A percentile compares a stretch with the other conserved stretches of the same genome.
Evolutionary conservation across 2,329 filamentous ascomycete species (phyloP).

Genomic region (Cylindrodendrum hubeiense): DNA sequence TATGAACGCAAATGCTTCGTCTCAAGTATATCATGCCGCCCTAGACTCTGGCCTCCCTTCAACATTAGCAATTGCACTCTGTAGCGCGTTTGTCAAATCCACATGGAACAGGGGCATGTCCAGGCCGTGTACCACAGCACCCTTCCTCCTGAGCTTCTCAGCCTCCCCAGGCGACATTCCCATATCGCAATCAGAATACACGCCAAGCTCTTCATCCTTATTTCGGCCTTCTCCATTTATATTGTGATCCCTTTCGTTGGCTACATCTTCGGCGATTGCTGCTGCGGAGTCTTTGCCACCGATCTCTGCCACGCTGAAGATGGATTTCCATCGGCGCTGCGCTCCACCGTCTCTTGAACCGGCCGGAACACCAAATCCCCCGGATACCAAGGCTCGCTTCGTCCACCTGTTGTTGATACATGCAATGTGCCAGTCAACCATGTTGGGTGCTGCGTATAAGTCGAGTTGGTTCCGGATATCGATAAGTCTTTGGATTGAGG

Average conservation of each 20-base stretch:
- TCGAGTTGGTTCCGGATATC: constrained; percentile 96
- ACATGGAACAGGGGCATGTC: constrained; percentile 95
- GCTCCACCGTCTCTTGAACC: constrained; percentile 54
- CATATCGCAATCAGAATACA: constrained; percentile 20
- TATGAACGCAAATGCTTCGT: not conserved
- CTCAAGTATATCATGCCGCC: not conserved
- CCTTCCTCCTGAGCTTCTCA: constrained; percentile 60
- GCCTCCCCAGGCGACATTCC: constrained; percentile 37
- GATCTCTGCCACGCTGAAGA: constrained; percentile 93
- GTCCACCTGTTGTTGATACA: constrained; percentile 92
- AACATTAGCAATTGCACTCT: constrained; percentile 86
- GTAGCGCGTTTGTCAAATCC: constrained; percentile 88
- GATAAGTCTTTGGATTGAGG: constrained; percentile 91
- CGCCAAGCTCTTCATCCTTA: constrained; percentile 50
- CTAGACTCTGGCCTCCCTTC: constrained; percentile 63
- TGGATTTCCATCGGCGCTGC: constrained; percentile 86
- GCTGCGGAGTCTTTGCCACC: constrained; percentile 79
- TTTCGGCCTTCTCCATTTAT: constrained; percentile 46
- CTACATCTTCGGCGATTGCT: constrained; percentile 72
- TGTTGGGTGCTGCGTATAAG: constrained; percentile 81
- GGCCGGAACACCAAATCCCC: constrained; percentile 88
- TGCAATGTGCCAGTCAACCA: constrained; percentile 96
- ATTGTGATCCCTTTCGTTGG: constrained; percentile 55
- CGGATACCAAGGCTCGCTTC: constrained; percentile 87
- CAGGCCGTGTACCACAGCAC: constrained; percentile 82